Base-by-base conservation (phyloP, 768 basidiomycete species). In the Mycena belliarum region DNA sequence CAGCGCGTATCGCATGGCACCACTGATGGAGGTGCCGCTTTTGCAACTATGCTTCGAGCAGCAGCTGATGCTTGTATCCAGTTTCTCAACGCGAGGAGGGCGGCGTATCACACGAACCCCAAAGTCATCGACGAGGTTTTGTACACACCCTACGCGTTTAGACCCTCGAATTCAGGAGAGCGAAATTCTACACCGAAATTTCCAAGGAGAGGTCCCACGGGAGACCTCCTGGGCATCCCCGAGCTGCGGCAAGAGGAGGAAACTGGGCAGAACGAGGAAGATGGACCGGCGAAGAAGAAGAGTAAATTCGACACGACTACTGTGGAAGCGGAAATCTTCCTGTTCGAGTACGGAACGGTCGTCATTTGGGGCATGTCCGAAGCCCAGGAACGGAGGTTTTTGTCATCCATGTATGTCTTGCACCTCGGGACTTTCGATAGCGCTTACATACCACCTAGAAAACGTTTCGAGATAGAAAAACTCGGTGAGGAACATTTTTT, bases 341-440 rank as follows among this genome's bases (percentile, higher is more conserved):
- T 97, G 63, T 98, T 97, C 72, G 84, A 89, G 61, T 97, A 96
- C 69, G 95, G 95, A 14, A 95, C 93, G 0, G 91, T 96, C 25
- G 95, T 98, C 24, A 91, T 96, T 49, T 98, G 95, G 95, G 95
- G 95, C 24, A 97, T 98, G 95, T 88, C 91, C 37, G 93, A 97
- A 69, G 78, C 85, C 6, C 92, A 97, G 67, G 95, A 98, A 76
- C 90, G 84, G 70, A 80, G 94, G 10, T 94, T 98, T 66, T 74
- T 98, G 60, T 86, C 89, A 25, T 95, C 94, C 21, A 82, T 98
- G 95, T 95, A 67, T 73, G 91, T 77, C 37, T n/a, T n/a, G 18
- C 47, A 37, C 47, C 24, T 44, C 29, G 32, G 28, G 35, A 55
- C 40, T 21, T 35, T 37, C 23, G 11, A 12, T 56, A 59, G 63